Evolutionary conservation across 345 rosid genomes (phyloP).

Genomic region (Rhodamnia argentea): DNA sequence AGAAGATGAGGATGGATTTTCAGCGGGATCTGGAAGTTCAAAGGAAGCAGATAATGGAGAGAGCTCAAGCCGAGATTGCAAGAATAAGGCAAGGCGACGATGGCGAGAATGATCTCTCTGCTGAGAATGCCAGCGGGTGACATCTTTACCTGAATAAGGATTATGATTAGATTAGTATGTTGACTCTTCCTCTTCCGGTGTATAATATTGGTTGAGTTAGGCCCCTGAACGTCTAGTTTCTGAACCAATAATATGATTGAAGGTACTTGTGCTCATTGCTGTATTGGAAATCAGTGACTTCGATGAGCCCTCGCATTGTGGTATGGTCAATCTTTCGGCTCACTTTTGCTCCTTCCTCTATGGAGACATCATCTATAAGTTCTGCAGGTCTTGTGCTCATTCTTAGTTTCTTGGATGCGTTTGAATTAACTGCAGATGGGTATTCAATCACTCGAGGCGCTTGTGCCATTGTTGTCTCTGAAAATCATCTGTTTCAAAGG

Average conservation of each 20-base stretch:
- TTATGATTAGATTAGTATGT: not conserved
- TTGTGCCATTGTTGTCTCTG: not conserved
- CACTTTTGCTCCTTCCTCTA: not conserved
- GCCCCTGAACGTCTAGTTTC: not conserved
- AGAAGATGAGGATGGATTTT: slow-evolving; percentile 93
- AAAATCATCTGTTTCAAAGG: not conserved
- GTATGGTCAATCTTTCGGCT: not conserved
- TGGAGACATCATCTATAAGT: not conserved
- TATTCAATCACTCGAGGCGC: not conserved
- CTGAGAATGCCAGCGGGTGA: slow-evolving; percentile 52
- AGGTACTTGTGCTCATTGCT: not conserved
- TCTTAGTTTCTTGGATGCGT: not conserved
- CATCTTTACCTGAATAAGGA: not conserved
- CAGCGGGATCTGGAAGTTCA: slow-evolving; percentile 85
- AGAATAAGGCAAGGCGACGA: slow-evolving; percentile 39
- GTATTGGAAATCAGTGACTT: not conserved
- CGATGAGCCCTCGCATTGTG: not conserved
- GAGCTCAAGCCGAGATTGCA: slow-evolving; percentile 75
- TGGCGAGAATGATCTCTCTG: slow-evolving; percentile 48
- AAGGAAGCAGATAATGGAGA: slow-evolving; percentile 78
- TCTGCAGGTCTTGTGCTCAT: not conserved
- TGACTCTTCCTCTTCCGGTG: not conserved
- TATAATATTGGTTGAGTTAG: not conserved
- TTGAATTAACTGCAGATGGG: not conserved
- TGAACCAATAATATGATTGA: not conserved